Percentiles rank a stretch among this genome's conserved stretches.
Evolutionary conservation across 139 green algal species (phyloP).

Genomic region (Limnomonas spitsbergensis): DNA sequence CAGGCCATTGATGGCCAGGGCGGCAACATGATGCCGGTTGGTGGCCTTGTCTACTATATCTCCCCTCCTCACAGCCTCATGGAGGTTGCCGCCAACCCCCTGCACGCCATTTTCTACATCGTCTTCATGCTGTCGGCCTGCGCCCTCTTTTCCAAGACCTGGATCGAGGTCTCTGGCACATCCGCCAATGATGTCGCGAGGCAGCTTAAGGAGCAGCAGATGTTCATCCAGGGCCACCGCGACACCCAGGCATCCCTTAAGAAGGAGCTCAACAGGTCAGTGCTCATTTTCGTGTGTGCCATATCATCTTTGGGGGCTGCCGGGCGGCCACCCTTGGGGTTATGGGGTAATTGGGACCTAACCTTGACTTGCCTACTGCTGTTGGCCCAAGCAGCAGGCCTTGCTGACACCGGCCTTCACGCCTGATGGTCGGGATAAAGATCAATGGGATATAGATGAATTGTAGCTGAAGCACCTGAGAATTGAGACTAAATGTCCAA

Average conservation of each 20-base stretch:
- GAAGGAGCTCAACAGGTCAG: slow-evolving; percentile 96
- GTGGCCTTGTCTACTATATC: slow-evolving; percentile 99
- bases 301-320: no score
- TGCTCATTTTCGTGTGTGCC: no score
- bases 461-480: no score
- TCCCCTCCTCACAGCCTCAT: slow-evolving; percentile 80
- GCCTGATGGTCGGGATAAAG: no score
- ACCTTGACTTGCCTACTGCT: no score
- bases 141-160: slow-evolving; percentile 78
- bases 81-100: slow-evolving; percentile 86
- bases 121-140: slow-evolving; percentile 31
- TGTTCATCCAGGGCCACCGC: slow-evolving; percentile 89
- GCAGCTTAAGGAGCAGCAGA: slow-evolving; percentile 96
- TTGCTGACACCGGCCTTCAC: no score
- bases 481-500: no score
- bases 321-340: background rate
- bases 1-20: slow-evolving; percentile 66
- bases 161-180: slow-evolving; percentile 98
- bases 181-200: slow-evolving; percentile 93
- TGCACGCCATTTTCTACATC: slow-evolving; percentile 97
- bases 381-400: no score
- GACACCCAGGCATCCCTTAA: slow-evolving; percentile 80
- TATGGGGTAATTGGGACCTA: no score
- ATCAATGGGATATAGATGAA: no score
- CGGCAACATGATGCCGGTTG: slow-evolving; percentile 84